phyloP scores from a whole-genome alignment of 208 protist genomes.

The Herpetomonas tarakana region DNA sequence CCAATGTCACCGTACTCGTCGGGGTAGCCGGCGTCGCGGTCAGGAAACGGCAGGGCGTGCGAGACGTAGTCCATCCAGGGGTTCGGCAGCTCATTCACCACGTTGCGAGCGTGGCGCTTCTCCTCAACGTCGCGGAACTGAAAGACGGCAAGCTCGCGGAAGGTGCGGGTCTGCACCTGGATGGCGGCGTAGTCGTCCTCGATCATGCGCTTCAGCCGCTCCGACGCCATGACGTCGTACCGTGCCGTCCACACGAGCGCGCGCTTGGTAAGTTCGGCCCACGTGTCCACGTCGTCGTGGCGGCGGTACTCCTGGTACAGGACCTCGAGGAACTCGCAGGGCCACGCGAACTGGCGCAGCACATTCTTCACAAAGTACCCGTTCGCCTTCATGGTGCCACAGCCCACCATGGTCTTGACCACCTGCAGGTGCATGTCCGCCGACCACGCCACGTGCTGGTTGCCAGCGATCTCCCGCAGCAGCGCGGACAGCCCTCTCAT shows the following conservation, averaged over 20 bases:
- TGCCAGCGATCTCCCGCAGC: conserved; percentile 65
- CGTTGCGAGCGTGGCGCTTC: conserved; percentile 68
- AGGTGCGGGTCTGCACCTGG: conserved; percentile 82
- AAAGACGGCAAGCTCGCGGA: conserved; percentile 88
- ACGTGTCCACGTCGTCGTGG: conserved; percentile 75
- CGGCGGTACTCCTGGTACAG: conserved; percentile 89
- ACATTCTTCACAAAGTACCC: conserved; percentile 91
- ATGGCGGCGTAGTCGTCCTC: conserved; percentile 91
- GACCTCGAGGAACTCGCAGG: conserved; percentile 68
- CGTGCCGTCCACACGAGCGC: conserved; percentile 88
- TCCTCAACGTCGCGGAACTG: conserved; percentile 88
- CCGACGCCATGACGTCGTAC: conserved; percentile 77
- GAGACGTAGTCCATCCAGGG: conserved; percentile 87
- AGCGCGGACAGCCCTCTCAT: conserved; percentile 43
- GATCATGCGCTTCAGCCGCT: conserved; percentile 73
- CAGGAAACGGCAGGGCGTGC: conserved; percentile 87
- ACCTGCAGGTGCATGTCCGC: conserved; percentile 87
- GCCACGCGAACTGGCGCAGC: conserved; percentile 82
- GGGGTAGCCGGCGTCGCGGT: conserved; percentile 87
- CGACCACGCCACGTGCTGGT: conserved; percentile 77
- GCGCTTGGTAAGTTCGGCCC: conserved; percentile 89
- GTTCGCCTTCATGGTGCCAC: conserved; percentile 88
- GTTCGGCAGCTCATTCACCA: conserved; percentile 84
- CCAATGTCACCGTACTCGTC: conserved; percentile 92
- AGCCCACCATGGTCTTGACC: conserved; percentile 67